phyloP scores from a whole-genome alignment of 2,329 filamentous ascomycete genomes.

The Colletotrichum paranaense region DNA sequence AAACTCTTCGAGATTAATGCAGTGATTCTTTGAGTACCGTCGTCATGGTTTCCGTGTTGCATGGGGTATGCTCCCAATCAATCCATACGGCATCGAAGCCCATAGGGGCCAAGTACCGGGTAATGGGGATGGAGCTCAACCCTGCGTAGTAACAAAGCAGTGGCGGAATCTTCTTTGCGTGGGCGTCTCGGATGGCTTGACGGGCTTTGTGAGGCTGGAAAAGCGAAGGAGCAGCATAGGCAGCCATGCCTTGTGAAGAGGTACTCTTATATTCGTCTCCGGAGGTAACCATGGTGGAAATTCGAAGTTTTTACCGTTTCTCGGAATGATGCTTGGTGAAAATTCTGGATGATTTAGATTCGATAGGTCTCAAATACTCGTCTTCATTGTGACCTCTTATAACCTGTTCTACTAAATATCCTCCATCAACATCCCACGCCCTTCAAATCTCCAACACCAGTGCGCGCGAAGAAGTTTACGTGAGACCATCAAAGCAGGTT shows the following conservation, averaged over 20 bases:
- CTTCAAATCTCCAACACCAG: too few species aligned
- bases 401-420: too few species aligned
- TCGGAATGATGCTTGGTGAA: too few species aligned
- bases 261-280: conserved; percentile 31
- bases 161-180: conserved; percentile 56
- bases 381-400: too few species aligned
- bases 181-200: conserved; percentile 57
- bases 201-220: conserved; percentile 58
- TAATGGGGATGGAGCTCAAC: conserved; percentile 51
- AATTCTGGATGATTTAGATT: too few species aligned
- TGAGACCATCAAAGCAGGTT: too few species aligned
- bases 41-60: conserved; percentile 62
- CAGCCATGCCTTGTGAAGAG: conserved; percentile 45
- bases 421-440: too few species aligned
- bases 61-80: conserved; percentile 60
- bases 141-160: conserved; percentile 55
- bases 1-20: background rate
- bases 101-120: conserved; percentile 53
- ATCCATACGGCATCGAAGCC: conserved; percentile 57
- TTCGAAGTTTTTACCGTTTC: background rate
- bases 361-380: too few species aligned
- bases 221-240: conserved; percentile 56
- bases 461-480: too few species aligned
- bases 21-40: conserved; percentile 17
- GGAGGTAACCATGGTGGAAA: conserved; percentile 1